Percentiles rank a stretch among this genome's conserved stretches.
These are phyloP conservation scores for Didymella pomorum DNA, from an alignment of 2,329 filamentous ascomycete species.

Conservation along the genomic window DNA sequence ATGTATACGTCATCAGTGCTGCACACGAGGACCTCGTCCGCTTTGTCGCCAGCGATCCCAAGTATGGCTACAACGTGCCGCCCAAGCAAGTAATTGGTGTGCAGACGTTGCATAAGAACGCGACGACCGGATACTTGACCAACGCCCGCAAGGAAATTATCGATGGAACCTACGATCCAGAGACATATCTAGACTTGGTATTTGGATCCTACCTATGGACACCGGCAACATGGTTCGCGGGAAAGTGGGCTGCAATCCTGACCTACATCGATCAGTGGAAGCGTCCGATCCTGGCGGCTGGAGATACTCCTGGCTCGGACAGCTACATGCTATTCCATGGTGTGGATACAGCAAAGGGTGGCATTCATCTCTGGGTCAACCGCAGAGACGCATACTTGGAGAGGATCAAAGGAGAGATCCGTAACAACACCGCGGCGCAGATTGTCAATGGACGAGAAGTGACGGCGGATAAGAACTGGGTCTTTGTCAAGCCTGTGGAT, in stretches of 20 bases:
- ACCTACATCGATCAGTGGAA: conserved; percentile 45
- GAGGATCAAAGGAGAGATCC: conserved; percentile 33
- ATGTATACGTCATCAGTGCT: conserved; percentile 42
- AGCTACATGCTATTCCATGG: conserved; percentile 45
- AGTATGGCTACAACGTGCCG: conserved; percentile 44
- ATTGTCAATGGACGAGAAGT: conserved; percentile 39
- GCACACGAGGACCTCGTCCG: conserved; percentile 45
- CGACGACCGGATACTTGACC: conserved; percentile 37
- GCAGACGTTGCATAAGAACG: conserved; percentile 40
- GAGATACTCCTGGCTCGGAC: conserved; percentile 43
- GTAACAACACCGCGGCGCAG: conserved; percentile 34
- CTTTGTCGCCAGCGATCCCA: conserved; percentile 43
- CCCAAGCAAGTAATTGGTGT: conserved; percentile 44
- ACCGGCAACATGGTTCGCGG: conserved; percentile 43
- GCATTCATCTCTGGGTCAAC: conserved; percentile 44
- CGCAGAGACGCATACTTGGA: conserved; percentile 32
- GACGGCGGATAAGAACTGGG: conserved; percentile 44
- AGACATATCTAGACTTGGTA: conserved; percentile 37
- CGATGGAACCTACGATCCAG: conserved; percentile 35
- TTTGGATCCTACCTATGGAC: conserved; percentile 42
- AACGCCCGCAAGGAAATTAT: conserved; percentile 40
- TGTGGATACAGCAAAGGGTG: conserved; percentile 39
- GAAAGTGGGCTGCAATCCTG: conserved; percentile 43
- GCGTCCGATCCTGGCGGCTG: conserved; percentile 38
- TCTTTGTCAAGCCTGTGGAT: conserved; percentile 39